These are phyloP conservation scores for Hemileccinum impolitum DNA, from an alignment of 768 basidiomycete genomes.

Conservation along the genomic window DNA sequence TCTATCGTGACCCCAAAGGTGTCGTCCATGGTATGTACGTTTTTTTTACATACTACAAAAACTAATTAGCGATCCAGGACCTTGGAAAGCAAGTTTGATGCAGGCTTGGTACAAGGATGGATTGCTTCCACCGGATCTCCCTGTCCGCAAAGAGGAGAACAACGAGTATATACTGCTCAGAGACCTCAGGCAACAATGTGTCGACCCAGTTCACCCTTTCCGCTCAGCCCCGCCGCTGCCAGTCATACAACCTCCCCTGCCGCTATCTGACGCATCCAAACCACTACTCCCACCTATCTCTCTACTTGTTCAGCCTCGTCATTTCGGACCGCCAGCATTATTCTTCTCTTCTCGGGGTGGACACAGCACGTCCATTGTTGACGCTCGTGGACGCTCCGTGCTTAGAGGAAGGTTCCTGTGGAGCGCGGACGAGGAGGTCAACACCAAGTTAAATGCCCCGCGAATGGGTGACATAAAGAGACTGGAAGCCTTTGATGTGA, in stretches of 20 bases:
- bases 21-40: slow-evolving; percentile 66
- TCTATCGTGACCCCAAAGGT: slow-evolving; percentile 79
- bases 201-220: slow-evolving; percentile 84
- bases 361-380: slow-evolving; percentile 84
- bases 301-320: slow-evolving; percentile 69
- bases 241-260: slow-evolving; percentile 23
- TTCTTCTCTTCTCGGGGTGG: slow-evolving; percentile 90
- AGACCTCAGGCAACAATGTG: slow-evolving; percentile 71
- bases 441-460: slow-evolving; percentile 32
- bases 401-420: slow-evolving; percentile 77
- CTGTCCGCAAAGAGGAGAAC: slow-evolving; percentile 76
- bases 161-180: slow-evolving; percentile 62
- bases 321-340: slow-evolving; percentile 83
- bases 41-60: background rate
- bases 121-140: slow-evolving; percentile 75
- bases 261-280: slow-evolving; percentile 39
- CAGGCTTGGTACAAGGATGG: slow-evolving; percentile 88
- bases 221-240: slow-evolving; percentile 43
- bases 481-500: slow-evolving; percentile 77
- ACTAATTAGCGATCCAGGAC: slow-evolving; percentile 46
- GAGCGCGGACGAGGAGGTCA: slow-evolving; percentile 61
- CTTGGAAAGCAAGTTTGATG: slow-evolving; percentile 87
- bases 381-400: slow-evolving; percentile 81
- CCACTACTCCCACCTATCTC: slow-evolving; percentile 72
- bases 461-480: slow-evolving; percentile 82